Conservation (phyloP, 345 rosid species). For the Citrus maxima region DNA sequence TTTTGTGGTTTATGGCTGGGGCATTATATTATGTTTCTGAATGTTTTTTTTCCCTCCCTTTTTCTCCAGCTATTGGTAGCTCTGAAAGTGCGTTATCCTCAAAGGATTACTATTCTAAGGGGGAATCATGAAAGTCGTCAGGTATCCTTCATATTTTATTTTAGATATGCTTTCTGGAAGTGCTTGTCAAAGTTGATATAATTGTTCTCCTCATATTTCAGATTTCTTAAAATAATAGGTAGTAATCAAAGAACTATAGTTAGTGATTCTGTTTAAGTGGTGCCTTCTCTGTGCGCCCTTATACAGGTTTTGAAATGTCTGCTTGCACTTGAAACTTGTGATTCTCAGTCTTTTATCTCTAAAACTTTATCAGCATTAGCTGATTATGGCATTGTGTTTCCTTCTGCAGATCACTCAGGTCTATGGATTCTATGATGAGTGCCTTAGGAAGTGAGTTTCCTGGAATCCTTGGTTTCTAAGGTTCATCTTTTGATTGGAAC, state of each 20-base stretch:
- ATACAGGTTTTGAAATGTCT: neutral
- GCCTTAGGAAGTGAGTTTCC: conserved; percentile 90
- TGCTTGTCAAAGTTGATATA: neutral
- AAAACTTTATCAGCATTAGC: neutral
- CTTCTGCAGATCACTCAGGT: conserved; percentile 91
- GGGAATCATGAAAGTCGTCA: conserved; percentile 99
- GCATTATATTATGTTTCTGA: neutral
- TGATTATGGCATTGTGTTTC: conserved; percentile 18
- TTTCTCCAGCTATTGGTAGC: conserved; percentile 75
- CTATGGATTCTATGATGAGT: conserved; percentile 98
- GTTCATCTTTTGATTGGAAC: neutral
- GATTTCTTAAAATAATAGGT: neutral
- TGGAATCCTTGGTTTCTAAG: conserved; percentile 7
- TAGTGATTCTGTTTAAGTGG: neutral
- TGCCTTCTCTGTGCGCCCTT: neutral
- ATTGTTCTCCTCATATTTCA: neutral
- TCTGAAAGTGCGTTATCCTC: conserved; percentile 81
- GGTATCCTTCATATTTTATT: conserved; percentile 42
- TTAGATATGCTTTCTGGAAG: neutral
- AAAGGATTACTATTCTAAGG: conserved; percentile 89
- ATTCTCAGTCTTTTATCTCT: neutral
- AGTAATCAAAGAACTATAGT: neutral
- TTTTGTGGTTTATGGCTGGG: neutral
- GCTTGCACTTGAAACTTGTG: neutral
- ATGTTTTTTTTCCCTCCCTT: neutral